These are phyloP conservation scores for Aspergillus tanneri DNA, from an alignment of 2,329 filamentous ascomycete species.

Conservation along the genomic window DNA sequence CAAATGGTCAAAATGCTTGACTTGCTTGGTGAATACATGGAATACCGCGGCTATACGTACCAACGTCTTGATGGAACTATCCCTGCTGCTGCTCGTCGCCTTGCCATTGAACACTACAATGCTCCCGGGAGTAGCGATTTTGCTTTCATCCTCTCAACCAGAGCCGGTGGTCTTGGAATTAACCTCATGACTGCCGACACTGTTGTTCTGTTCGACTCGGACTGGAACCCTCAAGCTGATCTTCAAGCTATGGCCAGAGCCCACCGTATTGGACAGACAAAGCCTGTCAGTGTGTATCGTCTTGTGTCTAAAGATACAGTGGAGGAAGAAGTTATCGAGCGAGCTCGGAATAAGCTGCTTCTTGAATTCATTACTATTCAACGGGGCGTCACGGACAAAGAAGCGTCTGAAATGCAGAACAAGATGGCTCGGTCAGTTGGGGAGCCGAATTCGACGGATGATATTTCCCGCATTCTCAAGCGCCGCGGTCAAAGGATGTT, in stretches of 20 bases:
- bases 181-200: slow-evolving; percentile 99
- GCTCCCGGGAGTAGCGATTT: slow-evolving; percentile 95
- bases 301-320: slow-evolving; percentile 97
- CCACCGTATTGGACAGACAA: slow-evolving; percentile 95
- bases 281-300: slow-evolving; percentile 92
- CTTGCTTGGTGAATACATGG: slow-evolving; percentile 90
- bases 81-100: slow-evolving; percentile 77
- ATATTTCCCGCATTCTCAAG: slow-evolving; percentile 95
- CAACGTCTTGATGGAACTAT: slow-evolving; percentile 96
- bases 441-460: slow-evolving; percentile 86
- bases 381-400: slow-evolving; percentile 92
- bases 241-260: slow-evolving; percentile 97
- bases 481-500: slow-evolving; percentile 99
- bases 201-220: slow-evolving; percentile 92
- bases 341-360: slow-evolving; percentile 94
- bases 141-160: slow-evolving; percentile 90
- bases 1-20: slow-evolving; percentile 99
- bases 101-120: slow-evolving; percentile 98
- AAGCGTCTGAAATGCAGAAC: slow-evolving; percentile 76
- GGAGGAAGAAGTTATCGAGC: slow-evolving; percentile 94
- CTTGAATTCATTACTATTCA: slow-evolving; percentile 97
- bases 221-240: slow-evolving; percentile 97
- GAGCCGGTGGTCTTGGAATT: slow-evolving; percentile 96
- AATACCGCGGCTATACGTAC: slow-evolving; percentile 89
- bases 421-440: slow-evolving; percentile 66